phyloP scores from a whole-genome alignment of 257 asterid genomes.

The Solanum infundibuliforme region DNA sequence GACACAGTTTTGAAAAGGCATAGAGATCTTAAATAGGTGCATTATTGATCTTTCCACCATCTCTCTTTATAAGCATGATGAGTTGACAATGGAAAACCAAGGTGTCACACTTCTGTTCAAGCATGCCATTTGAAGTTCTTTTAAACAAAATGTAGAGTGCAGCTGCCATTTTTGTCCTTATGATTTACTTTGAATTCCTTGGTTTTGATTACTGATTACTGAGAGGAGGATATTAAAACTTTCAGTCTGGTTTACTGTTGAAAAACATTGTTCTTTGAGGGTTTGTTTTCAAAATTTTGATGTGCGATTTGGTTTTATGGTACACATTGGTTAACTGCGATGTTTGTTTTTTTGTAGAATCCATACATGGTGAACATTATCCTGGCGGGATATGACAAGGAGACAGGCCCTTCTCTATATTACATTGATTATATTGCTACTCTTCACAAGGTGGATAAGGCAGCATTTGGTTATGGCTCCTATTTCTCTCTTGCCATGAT shows the following conservation, averaged over 20 bases:
- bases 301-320: background rate
- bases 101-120: background rate
- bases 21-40: background rate
- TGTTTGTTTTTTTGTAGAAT: constrained; percentile 29
- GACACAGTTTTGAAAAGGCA: background rate
- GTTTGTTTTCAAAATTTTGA: background rate
- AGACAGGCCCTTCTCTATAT: constrained; percentile 80
- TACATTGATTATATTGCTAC: constrained; percentile 76
- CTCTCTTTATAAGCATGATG: background rate
- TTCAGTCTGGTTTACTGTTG: background rate
- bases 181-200: background rate
- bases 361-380: constrained; percentile 79
- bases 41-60: background rate
- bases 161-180: background rate
- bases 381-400: constrained; percentile 92
- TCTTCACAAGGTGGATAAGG: constrained; percentile 82
- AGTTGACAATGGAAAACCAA: background rate
- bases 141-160: background rate
- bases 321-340: background rate
- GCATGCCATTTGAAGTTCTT: background rate
- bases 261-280: background rate
- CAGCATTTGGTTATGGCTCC: constrained; percentile 91
- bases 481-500: constrained; percentile 84
- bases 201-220: background rate
- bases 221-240: background rate